Base-by-base conservation (phyloP, 176 grass and related monocot genomes). In the Bonia amplexicaulis region DNA sequence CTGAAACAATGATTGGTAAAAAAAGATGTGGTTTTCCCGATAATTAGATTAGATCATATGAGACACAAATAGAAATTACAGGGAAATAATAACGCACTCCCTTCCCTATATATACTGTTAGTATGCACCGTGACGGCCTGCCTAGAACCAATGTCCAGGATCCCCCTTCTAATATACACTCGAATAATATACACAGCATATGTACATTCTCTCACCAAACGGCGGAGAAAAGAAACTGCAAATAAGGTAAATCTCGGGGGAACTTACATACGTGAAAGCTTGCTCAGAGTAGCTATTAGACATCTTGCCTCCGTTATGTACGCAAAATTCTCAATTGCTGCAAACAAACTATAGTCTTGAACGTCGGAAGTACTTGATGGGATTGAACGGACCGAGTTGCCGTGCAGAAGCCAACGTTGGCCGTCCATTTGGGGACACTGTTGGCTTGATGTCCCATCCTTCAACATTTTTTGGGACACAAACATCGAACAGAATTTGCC, bases 391-490 rank as follows among this genome's bases (percentile, higher is more conserved):
- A 31, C 90, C 86, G 26, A 86, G 87, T 53, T 89, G 90, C n/a
- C 78, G 39, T 0, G 81, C 69, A 78, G 89, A 88, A 78, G 81
- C 57, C 5, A 92, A 65, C 26, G 75, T 74, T 71, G 86, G 84
- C 0, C 86, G 87, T 55, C 89, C 90, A 37, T 99, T 94, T 17
- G 88, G 84, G 37, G 93, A 93, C 40, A 88, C 67, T 22, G 65
- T 86, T 11, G 91, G 92, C 83, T 96, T 96, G 69, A 99, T 96
- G 68, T 96, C 97, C 93, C 97, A 99, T 54, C 91, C 97, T 89
- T 99, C 97, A 4, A 99, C 77, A 77, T 94, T 96, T 76, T 89
- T 94, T 2, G 97, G 93, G 77, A 96, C 88, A 71, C 92, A 99
- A 41, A 92, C 97, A 82, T 99, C 97, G 58, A 88, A 91, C 42